phyloP scores from a whole-genome alignment of 2,329 filamentous ascomycete species.

The Biscogniauxia marginata region DNA sequence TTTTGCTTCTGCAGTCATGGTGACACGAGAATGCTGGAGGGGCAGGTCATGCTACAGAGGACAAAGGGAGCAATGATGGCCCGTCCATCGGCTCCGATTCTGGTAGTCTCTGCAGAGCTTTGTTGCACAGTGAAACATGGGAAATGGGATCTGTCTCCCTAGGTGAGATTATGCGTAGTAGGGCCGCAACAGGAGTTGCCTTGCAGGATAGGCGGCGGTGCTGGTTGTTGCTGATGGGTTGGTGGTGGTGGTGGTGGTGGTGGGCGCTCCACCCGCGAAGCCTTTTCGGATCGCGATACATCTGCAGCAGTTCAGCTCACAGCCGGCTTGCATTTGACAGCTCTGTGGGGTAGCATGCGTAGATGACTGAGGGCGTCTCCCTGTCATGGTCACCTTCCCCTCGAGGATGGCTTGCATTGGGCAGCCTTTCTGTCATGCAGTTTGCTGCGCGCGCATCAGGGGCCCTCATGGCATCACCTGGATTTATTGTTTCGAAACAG shows the following conservation, averaged over 20 bases:
- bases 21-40: not conserved
- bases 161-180: not conserved
- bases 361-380: not conserved
- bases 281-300: constrained; percentile 8
- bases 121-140: not conserved
- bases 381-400: not conserved
- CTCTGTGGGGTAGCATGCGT: constrained; percentile 26
- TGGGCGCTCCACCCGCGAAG: constrained; percentile 11
- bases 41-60: not conserved
- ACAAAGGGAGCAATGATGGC: not conserved
- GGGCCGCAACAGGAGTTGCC: not conserved
- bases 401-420: not conserved
- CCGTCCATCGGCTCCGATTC: not conserved
- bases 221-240: too few species aligned
- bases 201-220: not conserved
- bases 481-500: not conserved
- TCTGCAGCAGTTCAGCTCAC: constrained; percentile 21
- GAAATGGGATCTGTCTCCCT: not conserved
- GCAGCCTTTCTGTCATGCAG: not conserved
- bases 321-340: constrained; percentile 25
- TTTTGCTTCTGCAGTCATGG: not conserved
- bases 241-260: not conserved
- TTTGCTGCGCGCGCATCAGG: not conserved
- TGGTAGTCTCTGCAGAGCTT: not conserved
- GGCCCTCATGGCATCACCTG: not conserved